Evolutionary conservation across 805 yeast genomes (phyloP).

Genomic region (Monosporozyma unispora): DNA sequence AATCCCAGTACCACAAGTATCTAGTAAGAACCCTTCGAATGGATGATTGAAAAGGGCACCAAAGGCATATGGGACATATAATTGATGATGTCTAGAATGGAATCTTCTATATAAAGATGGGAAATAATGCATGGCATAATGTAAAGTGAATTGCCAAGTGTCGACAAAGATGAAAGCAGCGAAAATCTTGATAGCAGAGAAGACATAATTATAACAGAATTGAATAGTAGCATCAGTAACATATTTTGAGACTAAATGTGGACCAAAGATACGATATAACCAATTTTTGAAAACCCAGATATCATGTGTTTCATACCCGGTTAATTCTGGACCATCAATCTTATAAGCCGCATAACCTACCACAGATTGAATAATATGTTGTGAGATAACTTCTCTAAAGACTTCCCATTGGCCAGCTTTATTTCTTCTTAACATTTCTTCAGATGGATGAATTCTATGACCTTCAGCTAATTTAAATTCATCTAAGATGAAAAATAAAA

Average conservation of each 20-base stretch:
- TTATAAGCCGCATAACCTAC: slow-evolving; percentile 51
- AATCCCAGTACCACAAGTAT: slow-evolving; percentile 85
- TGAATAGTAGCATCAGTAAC: slow-evolving; percentile 42
- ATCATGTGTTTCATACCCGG: slow-evolving; percentile 43
- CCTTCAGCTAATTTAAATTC: slow-evolving; percentile 63
- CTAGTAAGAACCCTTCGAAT: slow-evolving; percentile 85
- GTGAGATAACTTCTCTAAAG: slow-evolving; percentile 69
- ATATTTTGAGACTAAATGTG: slow-evolving; percentile 18
- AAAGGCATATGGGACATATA: slow-evolving; percentile 92
- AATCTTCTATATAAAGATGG: slow-evolving; percentile 64
- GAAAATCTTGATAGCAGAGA: slow-evolving; percentile 47
- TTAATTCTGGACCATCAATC: slow-evolving; percentile 47
- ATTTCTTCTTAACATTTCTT: slow-evolving; percentile 69
- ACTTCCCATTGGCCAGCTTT: slow-evolving; percentile 65
- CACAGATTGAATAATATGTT: slow-evolving; percentile 73
- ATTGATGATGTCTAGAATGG: slow-evolving; percentile 90
- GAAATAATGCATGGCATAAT: slow-evolving; percentile 80
- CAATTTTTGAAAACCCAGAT: slow-evolving; percentile 37
- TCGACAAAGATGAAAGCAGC: slow-evolving; percentile 72
- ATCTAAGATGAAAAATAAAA: slow-evolving; percentile 69
- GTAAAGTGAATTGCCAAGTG: slow-evolving; percentile 92
- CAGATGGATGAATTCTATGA: slow-evolving; percentile 87
- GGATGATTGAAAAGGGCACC: slow-evolving; percentile 96
- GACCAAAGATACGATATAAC: slow-evolving; percentile 2
- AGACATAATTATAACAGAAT: slow-evolving; percentile 51